Evolutionary conservation across 345 rosid species (phyloP).

Genomic region (Brassica juncea): DNA sequence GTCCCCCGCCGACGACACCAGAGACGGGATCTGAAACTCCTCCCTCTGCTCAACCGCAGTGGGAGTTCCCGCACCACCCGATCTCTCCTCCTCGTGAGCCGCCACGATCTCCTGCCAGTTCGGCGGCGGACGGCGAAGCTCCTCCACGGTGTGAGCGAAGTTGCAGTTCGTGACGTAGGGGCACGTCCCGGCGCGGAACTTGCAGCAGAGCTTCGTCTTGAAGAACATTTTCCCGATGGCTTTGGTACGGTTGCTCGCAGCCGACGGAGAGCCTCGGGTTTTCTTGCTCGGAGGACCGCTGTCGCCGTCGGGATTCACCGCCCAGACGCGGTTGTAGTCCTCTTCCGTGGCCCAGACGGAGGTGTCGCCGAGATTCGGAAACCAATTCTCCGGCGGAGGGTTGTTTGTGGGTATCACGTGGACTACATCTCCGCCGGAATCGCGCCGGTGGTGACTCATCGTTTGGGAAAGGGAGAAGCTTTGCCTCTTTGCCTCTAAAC

Average conservation of each 20-base stretch:
- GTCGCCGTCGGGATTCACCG: slow-evolving; percentile 42
- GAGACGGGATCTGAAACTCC: slow-evolving; percentile 83
- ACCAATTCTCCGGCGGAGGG: slow-evolving; percentile 59
- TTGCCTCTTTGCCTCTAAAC: slow-evolving; percentile 26
- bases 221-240: slow-evolving; percentile 80
- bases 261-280: slow-evolving; percentile 52
- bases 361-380: slow-evolving; percentile 56
- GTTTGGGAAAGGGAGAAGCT: not conserved
- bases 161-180: slow-evolving; percentile 86
- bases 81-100: slow-evolving; percentile 42
- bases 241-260: slow-evolving; percentile 35
- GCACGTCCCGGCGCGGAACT: slow-evolving; percentile 64
- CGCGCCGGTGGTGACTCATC: slow-evolving; percentile 67
- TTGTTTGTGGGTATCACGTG: slow-evolving; percentile 60
- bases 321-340: slow-evolving; percentile 74
- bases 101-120: slow-evolving; percentile 93
- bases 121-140: slow-evolving; percentile 86
- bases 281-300: slow-evolving; percentile 69
- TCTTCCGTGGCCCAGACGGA: slow-evolving; percentile 93
- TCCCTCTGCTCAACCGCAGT: slow-evolving; percentile 43
- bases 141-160: slow-evolving; percentile 89
- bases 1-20: slow-evolving; percentile 39
- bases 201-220: slow-evolving; percentile 84
- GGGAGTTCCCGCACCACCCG: slow-evolving; percentile 26
- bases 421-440: slow-evolving; percentile 71